Evolutionary conservation across 169 alveolate genomes (phyloP).

Genomic region (Eimeria maxima): DNA sequence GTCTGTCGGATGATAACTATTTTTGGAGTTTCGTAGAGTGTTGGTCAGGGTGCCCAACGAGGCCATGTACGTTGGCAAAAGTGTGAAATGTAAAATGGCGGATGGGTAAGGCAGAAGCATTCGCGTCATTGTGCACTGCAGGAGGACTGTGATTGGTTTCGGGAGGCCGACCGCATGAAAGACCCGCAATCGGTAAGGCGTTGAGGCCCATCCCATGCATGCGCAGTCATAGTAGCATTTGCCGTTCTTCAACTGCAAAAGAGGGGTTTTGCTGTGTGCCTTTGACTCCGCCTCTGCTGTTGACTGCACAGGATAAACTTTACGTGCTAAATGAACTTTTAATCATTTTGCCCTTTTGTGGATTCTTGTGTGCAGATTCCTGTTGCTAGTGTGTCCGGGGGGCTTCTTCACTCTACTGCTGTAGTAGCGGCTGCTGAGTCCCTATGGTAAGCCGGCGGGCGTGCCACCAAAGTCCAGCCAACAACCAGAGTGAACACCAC

Average conservation of each 20-base stretch:
- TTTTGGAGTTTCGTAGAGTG: neutral
- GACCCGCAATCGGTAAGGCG: constrained; percentile 50
- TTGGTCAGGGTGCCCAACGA: neutral
- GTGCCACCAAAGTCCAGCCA: neutral
- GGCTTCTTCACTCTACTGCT: constrained; percentile 59
- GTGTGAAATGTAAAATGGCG: neutral
- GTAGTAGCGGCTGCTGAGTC: constrained; percentile 46
- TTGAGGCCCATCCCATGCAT: neutral
- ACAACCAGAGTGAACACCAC: neutral
- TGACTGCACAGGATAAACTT: neutral
- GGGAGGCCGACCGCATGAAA: constrained; percentile 33
- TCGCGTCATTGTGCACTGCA: neutral
- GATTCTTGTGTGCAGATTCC: constrained; percentile 11
- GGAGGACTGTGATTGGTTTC: constrained; percentile 54
- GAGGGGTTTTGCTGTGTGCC: neutral
- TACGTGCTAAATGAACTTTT: neutral
- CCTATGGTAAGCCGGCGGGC: constrained; percentile 25
- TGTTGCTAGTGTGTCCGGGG: constrained; percentile 68
- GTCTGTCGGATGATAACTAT: neutral
- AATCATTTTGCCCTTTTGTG: neutral
- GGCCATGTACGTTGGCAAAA: neutral
- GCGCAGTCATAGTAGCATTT: neutral
- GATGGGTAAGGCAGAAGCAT: neutral
- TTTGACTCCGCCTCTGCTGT: neutral
- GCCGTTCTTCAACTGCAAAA: neutral